phyloP scores from a whole-genome alignment of 495 filamentous ascomycete species.

The Tuber calosporum region DNA sequence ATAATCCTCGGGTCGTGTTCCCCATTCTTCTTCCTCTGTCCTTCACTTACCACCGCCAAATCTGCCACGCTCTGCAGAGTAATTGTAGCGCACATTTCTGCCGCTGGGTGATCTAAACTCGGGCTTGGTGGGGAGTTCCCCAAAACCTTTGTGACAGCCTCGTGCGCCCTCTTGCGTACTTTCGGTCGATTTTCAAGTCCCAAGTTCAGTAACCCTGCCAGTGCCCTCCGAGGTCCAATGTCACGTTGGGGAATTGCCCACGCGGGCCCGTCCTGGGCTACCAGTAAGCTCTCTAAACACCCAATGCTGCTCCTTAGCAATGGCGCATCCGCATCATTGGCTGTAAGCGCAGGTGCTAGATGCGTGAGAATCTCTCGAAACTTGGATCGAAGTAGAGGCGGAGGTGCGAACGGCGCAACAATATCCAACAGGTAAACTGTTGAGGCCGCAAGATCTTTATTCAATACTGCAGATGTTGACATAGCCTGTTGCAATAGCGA shows the following conservation, averaged over 20 bases:
- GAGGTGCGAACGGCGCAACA: constrained; percentile 71
- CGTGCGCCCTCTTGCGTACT: constrained; percentile 88
- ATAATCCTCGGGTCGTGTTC: constrained; percentile 75
- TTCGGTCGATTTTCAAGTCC: constrained; percentile 86
- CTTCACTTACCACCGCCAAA: constrained; percentile 55
- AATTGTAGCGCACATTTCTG: constrained; percentile 90
- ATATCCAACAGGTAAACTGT: constrained; percentile 94
- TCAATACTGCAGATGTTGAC: constrained; percentile 56
- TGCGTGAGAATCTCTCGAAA: constrained; percentile 86
- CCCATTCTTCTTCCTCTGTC: constrained; percentile 63
- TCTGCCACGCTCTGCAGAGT: constrained; percentile 69
- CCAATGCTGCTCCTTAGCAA: constrained; percentile 84
- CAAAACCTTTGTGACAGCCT: constrained; percentile 75
- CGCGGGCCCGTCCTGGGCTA: constrained; percentile 76
- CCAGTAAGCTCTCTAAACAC: constrained; percentile 75
- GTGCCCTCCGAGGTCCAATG: constrained; percentile 79
- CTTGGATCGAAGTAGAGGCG: constrained; percentile 78
- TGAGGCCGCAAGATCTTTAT: constrained; percentile 76
- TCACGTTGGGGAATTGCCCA: constrained; percentile 80
- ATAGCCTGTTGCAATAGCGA: constrained; percentile 74
- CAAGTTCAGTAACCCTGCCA: constrained; percentile 75
- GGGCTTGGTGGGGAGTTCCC: constrained; percentile 79
- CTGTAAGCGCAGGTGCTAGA: constrained; percentile 72
- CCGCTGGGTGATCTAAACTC: constrained; percentile 81
- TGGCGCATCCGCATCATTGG: constrained; percentile 77